Base-by-base conservation (phyloP, 441 rosid genomes). In the Erodium moschatum region DNA sequence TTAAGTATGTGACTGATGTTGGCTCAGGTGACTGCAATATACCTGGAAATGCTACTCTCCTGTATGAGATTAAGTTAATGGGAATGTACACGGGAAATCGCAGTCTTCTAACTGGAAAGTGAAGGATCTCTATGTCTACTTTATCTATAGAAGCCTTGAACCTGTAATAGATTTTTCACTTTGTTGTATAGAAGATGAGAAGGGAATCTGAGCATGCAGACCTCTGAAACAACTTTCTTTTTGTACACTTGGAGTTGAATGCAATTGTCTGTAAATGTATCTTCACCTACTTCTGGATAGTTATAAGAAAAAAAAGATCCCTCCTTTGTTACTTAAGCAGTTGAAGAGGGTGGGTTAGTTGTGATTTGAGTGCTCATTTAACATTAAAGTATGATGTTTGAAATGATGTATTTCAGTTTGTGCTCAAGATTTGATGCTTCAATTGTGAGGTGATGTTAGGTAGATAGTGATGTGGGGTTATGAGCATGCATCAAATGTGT, bases 21-120 rank as follows among this genome's bases (percentile, higher is more conserved):
- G 65, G 15, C 58, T 31, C 78, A 90, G 98, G 94, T 72, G 98
- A 92, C 74, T 90, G 94, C 83, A 92, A 90, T 77, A 84, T 90
- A 76, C 98, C 96, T 35, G 97, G 79, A 62, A 89, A 89, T 82
- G 97, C 98, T 62, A 92, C 98, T 70, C 87, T 92, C 66, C 73
- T 89, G 6, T 92, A 92, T 74, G 96, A 90, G 78, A 85, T 90
- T 69, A 84, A 89, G 54, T 84, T 92, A 73, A 84, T 90, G 42
- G 89, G 81, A 11, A 78, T 92, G 70, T 89, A 85, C 75, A 81
- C 90, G 0, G 97, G 98, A 75, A 33, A 33, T 33, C 38, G 38
- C 38, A 33, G 38, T 33, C 38, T 33, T 33, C 38, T 33, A 33
- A 33, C 8, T 13, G 6, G 6, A 67, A 87, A 88, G 76, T 88